Percentiles rank a stretch among this genome's conserved stretches.
phyloP scores from a whole-genome alignment of 106 monocot species.

The Acorus gramineus region DNA sequence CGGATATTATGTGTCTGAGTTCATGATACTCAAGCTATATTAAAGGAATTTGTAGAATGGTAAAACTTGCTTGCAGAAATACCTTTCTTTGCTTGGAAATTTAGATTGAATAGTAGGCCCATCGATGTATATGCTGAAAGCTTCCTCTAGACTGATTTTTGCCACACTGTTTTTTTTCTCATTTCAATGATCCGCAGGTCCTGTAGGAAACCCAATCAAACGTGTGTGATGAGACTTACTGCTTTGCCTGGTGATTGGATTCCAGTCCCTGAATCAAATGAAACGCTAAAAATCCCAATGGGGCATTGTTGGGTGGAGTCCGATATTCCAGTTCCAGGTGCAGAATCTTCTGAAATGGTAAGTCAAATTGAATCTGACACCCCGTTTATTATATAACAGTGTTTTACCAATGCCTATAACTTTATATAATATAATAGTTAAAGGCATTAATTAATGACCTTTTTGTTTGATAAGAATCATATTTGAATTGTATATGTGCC shows the following conservation, averaged over 20 bases:
- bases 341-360: slow-evolving; percentile 69
- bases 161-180: slow-evolving; percentile 5
- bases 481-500: too few species aligned
- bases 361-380: slow-evolving; percentile 15
- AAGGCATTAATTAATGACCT: too few species aligned
- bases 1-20: too few species aligned
- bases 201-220: slow-evolving; percentile 40
- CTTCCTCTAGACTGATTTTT: not conserved
- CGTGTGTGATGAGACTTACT: slow-evolving; percentile 61
- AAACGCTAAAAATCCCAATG: slow-evolving; percentile 57
- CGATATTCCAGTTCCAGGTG: slow-evolving; percentile 55
- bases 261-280: slow-evolving; percentile 43
- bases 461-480: too few species aligned
- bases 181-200: slow-evolving; percentile 25
- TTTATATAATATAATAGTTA: too few species aligned
- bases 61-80: too few species aligned
- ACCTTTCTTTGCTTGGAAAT: too few species aligned
- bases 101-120: too few species aligned
- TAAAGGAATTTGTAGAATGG: too few species aligned
- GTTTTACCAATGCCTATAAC: not conserved
- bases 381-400: not conserved
- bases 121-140: too few species aligned
- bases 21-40: too few species aligned
- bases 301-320: slow-evolving; percentile 96
- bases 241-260: slow-evolving; percentile 90